Evolutionary conservation across 345 rosid species (phyloP).

Genomic region (Microcos paniculata): DNA sequence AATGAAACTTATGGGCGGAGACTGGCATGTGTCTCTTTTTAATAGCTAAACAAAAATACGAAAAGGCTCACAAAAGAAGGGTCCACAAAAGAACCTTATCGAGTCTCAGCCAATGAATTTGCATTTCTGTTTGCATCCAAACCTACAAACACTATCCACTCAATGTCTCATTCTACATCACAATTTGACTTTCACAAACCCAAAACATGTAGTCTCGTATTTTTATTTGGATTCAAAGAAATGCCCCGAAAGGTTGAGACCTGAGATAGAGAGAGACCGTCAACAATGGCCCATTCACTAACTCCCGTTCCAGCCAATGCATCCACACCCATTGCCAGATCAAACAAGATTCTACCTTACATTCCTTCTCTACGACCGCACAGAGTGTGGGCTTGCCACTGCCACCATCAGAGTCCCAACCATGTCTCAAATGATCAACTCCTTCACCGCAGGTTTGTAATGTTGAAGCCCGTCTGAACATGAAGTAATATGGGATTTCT

Average conservation of each 20-base stretch:
- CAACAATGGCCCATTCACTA: constrained; percentile 47
- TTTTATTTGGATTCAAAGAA: constrained; percentile 10
- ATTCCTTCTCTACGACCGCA: constrained; percentile 26
- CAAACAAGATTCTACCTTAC: background rate
- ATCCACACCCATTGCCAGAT: constrained; percentile 22
- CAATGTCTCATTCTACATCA: constrained; percentile 13
- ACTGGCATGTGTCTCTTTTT: too few species aligned
- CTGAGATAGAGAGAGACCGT: background rate
- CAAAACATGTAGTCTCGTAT: background rate
- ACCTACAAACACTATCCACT: constrained; percentile 25
- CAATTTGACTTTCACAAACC: background rate
- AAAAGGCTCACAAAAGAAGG: background rate
- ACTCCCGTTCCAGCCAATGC: constrained; percentile 34
- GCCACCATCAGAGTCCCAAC: background rate
- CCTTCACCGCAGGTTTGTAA: constrained; percentile 45
- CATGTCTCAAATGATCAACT: constrained; percentile 23
- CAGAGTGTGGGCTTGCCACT: constrained; percentile 12
- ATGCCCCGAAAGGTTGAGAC: background rate
- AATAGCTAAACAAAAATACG: too few species aligned
- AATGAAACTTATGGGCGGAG: background rate
- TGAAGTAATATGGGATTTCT: too few species aligned
- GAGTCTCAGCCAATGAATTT: constrained; percentile 40
- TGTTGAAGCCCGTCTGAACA: background rate
- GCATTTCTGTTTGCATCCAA: constrained; percentile 17
- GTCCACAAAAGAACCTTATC: constrained; percentile 49